These are phyloP conservation scores for Hypomontagnella submonticulosa DNA, from an alignment of 495 filamentous ascomycete genomes.

Conservation along the genomic window DNA sequence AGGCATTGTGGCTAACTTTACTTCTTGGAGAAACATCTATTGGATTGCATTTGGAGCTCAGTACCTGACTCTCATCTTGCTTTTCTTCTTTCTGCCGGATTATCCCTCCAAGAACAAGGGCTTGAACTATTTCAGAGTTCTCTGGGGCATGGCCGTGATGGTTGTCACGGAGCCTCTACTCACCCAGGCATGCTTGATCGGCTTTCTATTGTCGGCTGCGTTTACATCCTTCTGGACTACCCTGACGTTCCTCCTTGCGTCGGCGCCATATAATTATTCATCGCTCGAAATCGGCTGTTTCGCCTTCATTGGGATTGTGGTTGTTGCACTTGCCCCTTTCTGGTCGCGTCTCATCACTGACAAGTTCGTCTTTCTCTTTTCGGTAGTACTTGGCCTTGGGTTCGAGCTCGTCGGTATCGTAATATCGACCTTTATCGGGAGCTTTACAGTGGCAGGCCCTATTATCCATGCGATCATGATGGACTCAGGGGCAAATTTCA, in stretches of 20 bases:
- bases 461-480: conserved; percentile 77
- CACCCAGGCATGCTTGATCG: conserved; percentile 61
- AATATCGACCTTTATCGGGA: conserved; percentile 76
- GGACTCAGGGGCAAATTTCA: conserved; percentile 79
- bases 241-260: conserved; percentile 77
- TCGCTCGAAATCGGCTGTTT: conserved; percentile 80
- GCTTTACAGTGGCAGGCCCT: conserved; percentile 74
- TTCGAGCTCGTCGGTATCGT: conserved; percentile 70
- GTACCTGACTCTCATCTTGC: conserved; percentile 69
- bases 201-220: conserved; percentile 48
- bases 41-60: conserved; percentile 79
- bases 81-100: conserved; percentile 79
- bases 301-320: conserved; percentile 77
- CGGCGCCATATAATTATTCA: conserved; percentile 72
- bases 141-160: conserved; percentile 70
- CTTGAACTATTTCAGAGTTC: conserved; percentile 71
- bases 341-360: conserved; percentile 79
- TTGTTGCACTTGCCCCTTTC: conserved; percentile 72
- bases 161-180: conserved; percentile 70
- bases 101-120: conserved; percentile 76
- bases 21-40: conserved; percentile 78
- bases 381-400: conserved; percentile 69
- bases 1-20: conserved; percentile 75
- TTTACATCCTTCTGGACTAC: conserved; percentile 69
- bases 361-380: conserved; percentile 71